These are phyloP conservation scores for Acanthamoeba castellanii DNA, from an alignment of 208 protist species.

Conservation along the genomic window DNA sequence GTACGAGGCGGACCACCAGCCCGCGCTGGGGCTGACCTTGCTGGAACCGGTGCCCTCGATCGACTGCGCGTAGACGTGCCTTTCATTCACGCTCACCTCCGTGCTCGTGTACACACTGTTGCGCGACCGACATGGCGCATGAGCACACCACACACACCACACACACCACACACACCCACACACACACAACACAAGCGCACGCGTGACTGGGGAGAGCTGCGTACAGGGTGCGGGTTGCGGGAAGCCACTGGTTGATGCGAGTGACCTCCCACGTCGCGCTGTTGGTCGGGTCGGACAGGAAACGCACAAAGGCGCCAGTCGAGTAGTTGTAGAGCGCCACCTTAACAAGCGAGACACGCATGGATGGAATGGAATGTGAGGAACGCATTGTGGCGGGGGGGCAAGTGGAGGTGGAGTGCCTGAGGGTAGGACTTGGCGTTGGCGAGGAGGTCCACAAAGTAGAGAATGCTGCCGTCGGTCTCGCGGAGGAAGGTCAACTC, in stretches of 20 bases:
- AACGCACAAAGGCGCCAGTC: not conserved
- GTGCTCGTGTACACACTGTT: not conserved
- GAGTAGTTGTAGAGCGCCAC: slow-evolving; percentile 56
- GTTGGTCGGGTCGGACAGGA: slow-evolving; percentile 7
- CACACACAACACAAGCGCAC: not conserved
- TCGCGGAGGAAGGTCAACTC: not conserved
- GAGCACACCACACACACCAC: too few relatives aligned
- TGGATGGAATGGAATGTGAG: not conserved
- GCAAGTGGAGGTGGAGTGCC: not conserved
- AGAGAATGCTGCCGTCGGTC: slow-evolving; percentile 15
- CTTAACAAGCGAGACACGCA: not conserved
- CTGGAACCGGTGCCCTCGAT: not conserved
- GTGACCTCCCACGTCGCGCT: slow-evolving; percentile 21
- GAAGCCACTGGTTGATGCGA: slow-evolving; percentile 1
- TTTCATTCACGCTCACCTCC: not conserved
- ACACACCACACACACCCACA: too few relatives aligned
- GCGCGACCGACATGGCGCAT: not conserved
- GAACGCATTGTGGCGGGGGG: not conserved
- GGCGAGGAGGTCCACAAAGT: slow-evolving; percentile 20
- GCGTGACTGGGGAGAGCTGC: not conserved
- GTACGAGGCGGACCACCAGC: not conserved
- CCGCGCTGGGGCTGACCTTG: not conserved
- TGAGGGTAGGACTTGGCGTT: slow-evolving; percentile 23
- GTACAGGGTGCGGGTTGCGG: slow-evolving; percentile 1
- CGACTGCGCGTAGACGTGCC: not conserved